A percentile compares a stretch with the other conserved stretches of the same genome.
Conservation (phyloP, 176 grass and related monocot species). For the Ananas comosus region DNA sequence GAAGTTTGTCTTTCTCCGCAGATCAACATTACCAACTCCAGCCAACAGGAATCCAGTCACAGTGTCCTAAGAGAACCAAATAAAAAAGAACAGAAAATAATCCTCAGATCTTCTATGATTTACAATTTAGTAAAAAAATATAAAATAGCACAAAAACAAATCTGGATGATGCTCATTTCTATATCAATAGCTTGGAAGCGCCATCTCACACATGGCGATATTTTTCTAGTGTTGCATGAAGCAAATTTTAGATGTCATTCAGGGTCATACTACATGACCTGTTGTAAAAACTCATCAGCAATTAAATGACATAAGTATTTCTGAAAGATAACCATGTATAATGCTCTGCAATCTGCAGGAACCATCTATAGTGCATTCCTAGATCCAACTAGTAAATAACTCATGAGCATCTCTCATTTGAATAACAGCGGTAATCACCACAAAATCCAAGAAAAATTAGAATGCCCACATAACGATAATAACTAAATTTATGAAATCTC, state of each 20-base stretch:
- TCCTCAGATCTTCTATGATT: neutral
- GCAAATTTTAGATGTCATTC: neutral
- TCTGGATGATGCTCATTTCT: neutral
- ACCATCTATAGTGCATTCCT: too few species aligned
- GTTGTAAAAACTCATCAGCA: too few species aligned
- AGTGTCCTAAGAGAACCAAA: conserved; percentile 39
- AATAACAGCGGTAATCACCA: too few species aligned
- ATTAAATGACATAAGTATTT: too few species aligned
- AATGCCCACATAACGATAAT: too few species aligned
- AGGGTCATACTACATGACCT: neutral
- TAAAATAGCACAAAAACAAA: neutral
- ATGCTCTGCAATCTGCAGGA: too few species aligned
- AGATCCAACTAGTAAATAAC: too few species aligned
- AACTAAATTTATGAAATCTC: too few species aligned
- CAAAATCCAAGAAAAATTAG: too few species aligned
- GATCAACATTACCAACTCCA: conserved; percentile 66
- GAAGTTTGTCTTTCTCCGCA: conserved; percentile 67
- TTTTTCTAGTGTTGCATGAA: neutral
- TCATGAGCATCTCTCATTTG: too few species aligned
- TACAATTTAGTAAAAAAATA: neutral
- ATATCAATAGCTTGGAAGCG: neutral
- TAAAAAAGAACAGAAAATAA: neutral
- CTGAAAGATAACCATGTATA: too few species aligned
- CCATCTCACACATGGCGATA: neutral
- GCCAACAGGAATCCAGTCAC: conserved; percentile 67